Percentiles rank a stretch among this genome's conserved stretches.
phyloP scores from a whole-genome alignment of 352 stramenopile species.

The Phytopythium chamaehyphon region DNA sequence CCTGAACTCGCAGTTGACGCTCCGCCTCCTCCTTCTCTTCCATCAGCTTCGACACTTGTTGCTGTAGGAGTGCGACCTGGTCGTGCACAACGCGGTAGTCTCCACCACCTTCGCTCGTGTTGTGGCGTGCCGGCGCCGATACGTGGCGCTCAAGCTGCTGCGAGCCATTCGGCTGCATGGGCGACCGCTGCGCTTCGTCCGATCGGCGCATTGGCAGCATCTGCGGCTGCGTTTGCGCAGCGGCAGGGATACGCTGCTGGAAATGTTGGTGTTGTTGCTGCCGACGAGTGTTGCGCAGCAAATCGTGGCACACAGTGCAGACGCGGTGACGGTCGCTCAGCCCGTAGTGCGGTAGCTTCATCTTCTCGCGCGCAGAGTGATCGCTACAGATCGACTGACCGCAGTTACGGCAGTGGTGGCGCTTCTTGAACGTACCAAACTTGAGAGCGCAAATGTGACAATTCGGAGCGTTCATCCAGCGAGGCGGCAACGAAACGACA shows the following conservation, averaged over 20 bases:
- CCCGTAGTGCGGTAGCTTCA: constrained; percentile 79
- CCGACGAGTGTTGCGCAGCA: constrained; percentile 51
- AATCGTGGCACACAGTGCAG: constrained; percentile 77
- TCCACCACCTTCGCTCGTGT: constrained; percentile 12
- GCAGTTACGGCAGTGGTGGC: constrained; percentile 86
- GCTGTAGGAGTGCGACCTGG: constrained; percentile 81
- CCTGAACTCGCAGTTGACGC: constrained; percentile 63
- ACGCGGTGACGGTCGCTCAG: constrained; percentile 76
- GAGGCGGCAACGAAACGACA: constrained; percentile 65
- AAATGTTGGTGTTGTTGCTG: constrained; percentile 27
- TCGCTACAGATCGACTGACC: constrained; percentile 83
- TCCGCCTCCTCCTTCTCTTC: constrained; percentile 84
- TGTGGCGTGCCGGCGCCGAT: constrained; percentile 56
- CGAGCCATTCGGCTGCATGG: constrained; percentile 8
- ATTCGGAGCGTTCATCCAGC: constrained; percentile 79
- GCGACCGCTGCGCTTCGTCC: constrained; percentile 40
- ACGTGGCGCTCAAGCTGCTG: constrained; percentile 67
- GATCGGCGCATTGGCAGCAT: constrained; percentile 31
- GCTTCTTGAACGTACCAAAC: constrained; percentile 77
- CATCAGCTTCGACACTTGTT: constrained; percentile 79
- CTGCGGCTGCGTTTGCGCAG: constrained; percentile 15
- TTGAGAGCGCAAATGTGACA: constrained; percentile 86
- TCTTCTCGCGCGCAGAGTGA: constrained; percentile 78
- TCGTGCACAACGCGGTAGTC: constrained; percentile 59
- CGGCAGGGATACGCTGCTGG: constrained; percentile 20